phyloP scores from a whole-genome alignment of 345 rosid species.

The Pistacia vera region DNA sequence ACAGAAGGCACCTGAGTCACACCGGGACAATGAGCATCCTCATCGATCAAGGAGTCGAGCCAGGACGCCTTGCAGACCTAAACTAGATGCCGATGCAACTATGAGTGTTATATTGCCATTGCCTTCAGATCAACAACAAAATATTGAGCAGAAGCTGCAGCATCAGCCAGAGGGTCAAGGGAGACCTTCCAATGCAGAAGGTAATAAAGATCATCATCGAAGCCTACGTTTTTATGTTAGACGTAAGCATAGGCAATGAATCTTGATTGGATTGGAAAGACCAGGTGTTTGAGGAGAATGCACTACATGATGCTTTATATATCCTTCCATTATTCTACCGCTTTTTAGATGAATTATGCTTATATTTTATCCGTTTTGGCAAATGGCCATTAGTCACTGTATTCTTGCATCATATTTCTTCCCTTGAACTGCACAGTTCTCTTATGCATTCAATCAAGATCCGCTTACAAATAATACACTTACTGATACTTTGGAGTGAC shows the following conservation, averaged over 20 bases:
- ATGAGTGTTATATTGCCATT: background rate
- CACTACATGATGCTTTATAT: background rate
- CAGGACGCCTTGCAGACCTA: too few relatives aligned
- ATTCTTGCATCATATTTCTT: background rate
- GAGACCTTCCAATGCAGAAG: constrained; percentile 3
- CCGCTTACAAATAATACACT: too few relatives aligned
- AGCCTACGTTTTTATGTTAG: background rate
- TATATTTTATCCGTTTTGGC: background rate
- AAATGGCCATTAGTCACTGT: background rate
- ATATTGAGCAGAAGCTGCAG: background rate
- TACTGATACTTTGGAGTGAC: too few relatives aligned
- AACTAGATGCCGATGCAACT: background rate
- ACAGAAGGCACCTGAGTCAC: too few relatives aligned
- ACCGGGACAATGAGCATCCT: too few relatives aligned
- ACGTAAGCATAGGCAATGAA: background rate
- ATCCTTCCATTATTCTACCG: background rate
- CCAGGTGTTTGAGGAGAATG: too few relatives aligned
- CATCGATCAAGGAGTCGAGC: too few relatives aligned
- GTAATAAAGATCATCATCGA: background rate
- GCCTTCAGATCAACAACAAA: background rate
- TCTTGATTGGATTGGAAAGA: background rate
- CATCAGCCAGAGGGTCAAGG: constrained; percentile 6
- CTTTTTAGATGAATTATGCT: background rate
- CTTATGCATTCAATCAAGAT: too few relatives aligned
- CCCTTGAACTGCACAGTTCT: background rate